phyloP scores from a whole-genome alignment of 805 yeast genomes.

The Saccharomycopsis lassenensis region DNA sequence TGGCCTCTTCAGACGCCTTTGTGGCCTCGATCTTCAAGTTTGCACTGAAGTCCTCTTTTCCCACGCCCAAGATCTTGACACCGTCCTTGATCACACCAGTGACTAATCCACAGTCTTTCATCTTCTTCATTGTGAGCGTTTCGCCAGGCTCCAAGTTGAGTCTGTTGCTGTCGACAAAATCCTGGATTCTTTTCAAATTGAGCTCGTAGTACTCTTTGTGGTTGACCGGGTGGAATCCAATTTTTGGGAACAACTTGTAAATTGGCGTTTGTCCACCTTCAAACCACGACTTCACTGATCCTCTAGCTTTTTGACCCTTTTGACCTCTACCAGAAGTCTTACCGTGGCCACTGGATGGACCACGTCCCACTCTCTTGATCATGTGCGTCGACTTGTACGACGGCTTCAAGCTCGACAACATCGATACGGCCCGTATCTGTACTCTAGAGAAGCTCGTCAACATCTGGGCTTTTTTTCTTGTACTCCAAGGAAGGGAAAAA shows the following conservation, averaged over 20 bases:
- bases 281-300: constrained; percentile 82
- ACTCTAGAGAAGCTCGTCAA: too few relatives aligned
- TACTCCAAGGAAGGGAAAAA: too few relatives aligned
- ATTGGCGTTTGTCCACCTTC: constrained; percentile 99
- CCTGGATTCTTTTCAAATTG: constrained; percentile 59
- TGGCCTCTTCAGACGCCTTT: constrained; percentile 66
- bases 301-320: constrained; percentile 97
- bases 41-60: constrained; percentile 36
- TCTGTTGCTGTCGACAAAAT: constrained; percentile 59
- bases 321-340: constrained; percentile 96
- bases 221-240: constrained; percentile 69
- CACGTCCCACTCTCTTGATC: constrained; percentile 82
- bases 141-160: constrained; percentile 48
- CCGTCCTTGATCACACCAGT: constrained; percentile 69
- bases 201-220: constrained; percentile 43
- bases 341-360: constrained; percentile 88
- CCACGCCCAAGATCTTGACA: constrained; percentile 68
- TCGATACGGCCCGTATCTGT: too few relatives aligned
- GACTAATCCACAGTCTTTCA: constrained; percentile 65
- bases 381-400: constrained; percentile 48
- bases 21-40: constrained; percentile 75
- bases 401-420: constrained; percentile 47
- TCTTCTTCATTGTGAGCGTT: constrained; percentile 59
- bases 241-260: constrained; percentile 72
- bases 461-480: too few relatives aligned